Base-by-base conservation (phyloP, 2,329 filamentous ascomycete species). In the Calonectria montana region DNA sequence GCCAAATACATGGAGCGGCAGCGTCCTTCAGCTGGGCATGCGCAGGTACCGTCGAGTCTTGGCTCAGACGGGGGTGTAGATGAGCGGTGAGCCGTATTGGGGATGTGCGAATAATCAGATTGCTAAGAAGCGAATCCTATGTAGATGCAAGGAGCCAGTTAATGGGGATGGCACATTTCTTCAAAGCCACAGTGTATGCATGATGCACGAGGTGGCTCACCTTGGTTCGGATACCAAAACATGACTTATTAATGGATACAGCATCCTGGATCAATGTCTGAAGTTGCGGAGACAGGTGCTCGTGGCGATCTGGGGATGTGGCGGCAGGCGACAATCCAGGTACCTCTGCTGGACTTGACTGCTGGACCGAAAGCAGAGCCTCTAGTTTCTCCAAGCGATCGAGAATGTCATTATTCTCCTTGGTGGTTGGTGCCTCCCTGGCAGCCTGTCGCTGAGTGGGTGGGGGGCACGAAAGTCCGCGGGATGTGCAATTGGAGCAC, bases 401-500 rank as follows among this genome's bases (percentile, higher is more conserved):
- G 45, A 79, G 57, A 9, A 79, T 73, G 45, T 76, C 77, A 9
- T 66, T 23, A 21, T 77, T 59, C 21, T 27, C 37, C n/a, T 25
- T 59, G 31, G 31, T 23, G 12, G 53, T 13, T 15, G 35, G 53
- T 31, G 53, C n/a, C 9, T 12, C 53, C 39, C 71, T 79, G 50
- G 70, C 64, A 50, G 73, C 31, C 71, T 73, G 61, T 43, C 70
- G 65, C 47, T 67, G 72, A 16, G 74, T 71, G 55, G 71, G 71
- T 37, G 71, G 73, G 35, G 71, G 79, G 73, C 82, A 83, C 21
- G 74, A 70, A 31, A 83, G 74, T 72, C 81, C 82, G 70, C 82
- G 81, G 69, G 78, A 79, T 53, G 80, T 81, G 73, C 82, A 83
- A 74, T 83, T 83, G 62, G 78, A 78, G 72, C 82, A 83, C 4